These are phyloP conservation scores for Passiflora organensis DNA, from an alignment of 345 rosid genomes.

Conservation along the genomic window DNA sequence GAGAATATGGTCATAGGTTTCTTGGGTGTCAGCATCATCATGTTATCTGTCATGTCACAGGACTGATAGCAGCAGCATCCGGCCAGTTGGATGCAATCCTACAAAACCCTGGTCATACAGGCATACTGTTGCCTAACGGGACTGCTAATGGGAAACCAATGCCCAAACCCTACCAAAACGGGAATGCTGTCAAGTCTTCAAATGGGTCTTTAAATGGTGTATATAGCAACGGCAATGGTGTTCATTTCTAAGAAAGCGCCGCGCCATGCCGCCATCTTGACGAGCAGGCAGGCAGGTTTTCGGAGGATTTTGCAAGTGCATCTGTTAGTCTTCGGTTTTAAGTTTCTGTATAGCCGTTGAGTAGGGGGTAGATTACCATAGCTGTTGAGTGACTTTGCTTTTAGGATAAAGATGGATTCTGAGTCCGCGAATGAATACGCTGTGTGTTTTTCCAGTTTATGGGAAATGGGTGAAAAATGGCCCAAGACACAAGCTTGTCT, in stretches of 20 bases:
- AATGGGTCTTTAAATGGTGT: constrained; percentile 38
- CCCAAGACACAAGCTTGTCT: background rate
- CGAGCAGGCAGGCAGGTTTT: constrained; percentile 16
- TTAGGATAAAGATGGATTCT: constrained; percentile 16
- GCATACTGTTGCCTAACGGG: constrained; percentile 36
- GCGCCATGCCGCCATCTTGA: background rate
- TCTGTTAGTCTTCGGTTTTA: constrained; percentile 18
- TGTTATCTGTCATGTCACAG: constrained; percentile 25
- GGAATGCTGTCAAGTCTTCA: constrained; percentile 28
- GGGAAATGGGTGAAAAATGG: constrained; percentile 3
- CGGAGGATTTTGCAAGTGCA: no score
- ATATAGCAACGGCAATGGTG: constrained; percentile 54
- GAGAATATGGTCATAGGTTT: background rate
- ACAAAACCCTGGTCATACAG: constrained; percentile 27
- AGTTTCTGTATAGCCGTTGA: constrained; percentile 36
- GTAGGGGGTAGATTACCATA: constrained; percentile 20
- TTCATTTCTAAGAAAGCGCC: constrained; percentile 32
- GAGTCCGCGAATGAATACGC: constrained; percentile 8
- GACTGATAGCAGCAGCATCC: constrained; percentile 64
- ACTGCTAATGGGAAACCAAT: constrained; percentile 35
- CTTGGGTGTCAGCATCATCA: background rate
- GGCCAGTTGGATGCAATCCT: constrained; percentile 49
- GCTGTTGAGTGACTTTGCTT: no score
- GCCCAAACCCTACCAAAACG: constrained; percentile 41
- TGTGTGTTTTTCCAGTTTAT: constrained; percentile 5